These are phyloP conservation scores for Yamadazyma sp. DNA, from an alignment of 805 yeast genomes.

Conservation along the genomic window DNA sequence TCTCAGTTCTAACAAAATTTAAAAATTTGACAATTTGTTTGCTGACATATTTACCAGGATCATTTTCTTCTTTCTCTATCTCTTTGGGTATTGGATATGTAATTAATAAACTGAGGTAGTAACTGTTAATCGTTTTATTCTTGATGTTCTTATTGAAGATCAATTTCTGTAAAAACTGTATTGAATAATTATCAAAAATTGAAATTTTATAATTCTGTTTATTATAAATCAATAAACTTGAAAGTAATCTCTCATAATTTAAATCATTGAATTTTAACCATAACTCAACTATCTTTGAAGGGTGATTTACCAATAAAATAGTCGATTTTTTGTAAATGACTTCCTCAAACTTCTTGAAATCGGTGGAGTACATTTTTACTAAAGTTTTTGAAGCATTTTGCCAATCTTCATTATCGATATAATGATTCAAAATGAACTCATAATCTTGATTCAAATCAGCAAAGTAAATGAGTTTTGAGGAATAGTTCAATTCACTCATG, in stretches of 20 bases:
- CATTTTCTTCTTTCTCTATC: constrained; percentile 3
- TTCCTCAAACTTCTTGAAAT: constrained; percentile 14
- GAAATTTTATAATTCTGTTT: constrained; percentile 36
- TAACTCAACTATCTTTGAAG: constrained; percentile 66
- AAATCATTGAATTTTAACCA: constrained; percentile 65
- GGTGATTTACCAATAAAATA: constrained; percentile 62
- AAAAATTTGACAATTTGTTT: constrained; percentile 33
- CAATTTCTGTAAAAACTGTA: constrained; percentile 59
- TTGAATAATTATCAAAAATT: constrained; percentile 55
- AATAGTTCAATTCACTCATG: constrained; percentile 62
- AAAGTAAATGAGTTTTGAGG: constrained; percentile 59
- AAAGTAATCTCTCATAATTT: constrained; percentile 64
- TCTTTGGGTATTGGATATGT: constrained; percentile 25
- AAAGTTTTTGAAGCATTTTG: constrained; percentile 60
- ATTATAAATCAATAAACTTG: constrained; percentile 72
- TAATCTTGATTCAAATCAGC: constrained; percentile 69
- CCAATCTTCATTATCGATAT: constrained; percentile 74
- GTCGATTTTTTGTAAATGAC: constrained; percentile 67
- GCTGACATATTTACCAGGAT: constrained; percentile 10
- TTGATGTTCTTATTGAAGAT: constrained; percentile 37
- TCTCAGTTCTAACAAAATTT: constrained; percentile 21
- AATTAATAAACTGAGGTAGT: constrained; percentile 65
- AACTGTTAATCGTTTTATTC: constrained; percentile 58
- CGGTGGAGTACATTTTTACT: constrained; percentile 41
- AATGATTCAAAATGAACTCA: constrained; percentile 63